These are phyloP conservation scores for Dalbergia cochinchinensis DNA, from an alignment of 306 rosid species.

Conservation along the genomic window DNA sequence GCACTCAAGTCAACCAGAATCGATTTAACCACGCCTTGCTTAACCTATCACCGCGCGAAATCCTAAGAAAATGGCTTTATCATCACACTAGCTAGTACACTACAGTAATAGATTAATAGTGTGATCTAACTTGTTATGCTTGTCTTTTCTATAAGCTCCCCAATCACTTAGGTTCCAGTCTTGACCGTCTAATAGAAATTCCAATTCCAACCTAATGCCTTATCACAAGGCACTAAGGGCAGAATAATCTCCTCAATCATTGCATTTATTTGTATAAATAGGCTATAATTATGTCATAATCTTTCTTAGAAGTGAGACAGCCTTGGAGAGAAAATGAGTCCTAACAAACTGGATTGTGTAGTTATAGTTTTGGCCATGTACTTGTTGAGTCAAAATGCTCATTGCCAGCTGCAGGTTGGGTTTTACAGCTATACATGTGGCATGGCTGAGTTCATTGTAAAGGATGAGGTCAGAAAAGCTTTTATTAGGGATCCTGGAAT, in stretches of 20 bases:
- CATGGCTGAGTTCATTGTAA: conserved; percentile 68
- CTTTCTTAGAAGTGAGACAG: conserved; percentile 26
- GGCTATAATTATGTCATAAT: conserved; percentile 22
- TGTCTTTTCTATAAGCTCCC: conserved; percentile 49
- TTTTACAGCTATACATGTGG: conserved; percentile 63
- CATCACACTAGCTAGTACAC: not conserved
- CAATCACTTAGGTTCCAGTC: conserved; percentile 29
- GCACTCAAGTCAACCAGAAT: conserved; percentile 53
- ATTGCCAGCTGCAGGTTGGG: conserved; percentile 66
- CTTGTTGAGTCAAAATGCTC: conserved; percentile 51
- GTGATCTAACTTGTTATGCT: conserved; percentile 38
- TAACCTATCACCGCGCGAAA: conserved; percentile 38
- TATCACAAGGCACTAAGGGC: conserved; percentile 40
- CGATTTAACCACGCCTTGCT: conserved; percentile 13
- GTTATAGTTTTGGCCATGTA: conserved; percentile 33
- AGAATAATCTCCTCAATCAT: conserved; percentile 26
- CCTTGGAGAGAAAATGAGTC: conserved; percentile 52
- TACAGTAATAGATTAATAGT: conserved; percentile 39
- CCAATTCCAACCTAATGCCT: conserved; percentile 46
- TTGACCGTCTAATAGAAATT: conserved; percentile 16
- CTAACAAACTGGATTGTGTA: conserved; percentile 40
- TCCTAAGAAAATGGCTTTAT: conserved; percentile 13
- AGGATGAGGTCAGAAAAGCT: conserved; percentile 62
- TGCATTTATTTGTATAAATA: conserved; percentile 43
- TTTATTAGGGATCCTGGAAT: conserved; percentile 52